Evolutionary conservation across 176 grass and related monocot genomes (phyloP).

Genomic region (Typha latifolia): DNA sequence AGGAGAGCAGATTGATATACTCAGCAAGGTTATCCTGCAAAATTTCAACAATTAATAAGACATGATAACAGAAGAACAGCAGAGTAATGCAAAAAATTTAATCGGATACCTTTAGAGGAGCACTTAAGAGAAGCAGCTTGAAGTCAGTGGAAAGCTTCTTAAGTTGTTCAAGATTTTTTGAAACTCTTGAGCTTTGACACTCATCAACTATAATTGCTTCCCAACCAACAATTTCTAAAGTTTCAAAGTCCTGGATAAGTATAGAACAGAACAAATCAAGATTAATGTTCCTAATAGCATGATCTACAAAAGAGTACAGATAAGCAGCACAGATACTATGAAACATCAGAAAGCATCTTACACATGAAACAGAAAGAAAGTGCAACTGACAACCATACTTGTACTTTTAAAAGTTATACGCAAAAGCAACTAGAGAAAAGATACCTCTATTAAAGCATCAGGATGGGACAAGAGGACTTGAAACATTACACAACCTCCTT

Average conservation of each 20-base stretch:
- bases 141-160: constrained; percentile 57
- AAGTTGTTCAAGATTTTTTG: constrained; percentile 58
- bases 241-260: constrained; percentile 51
- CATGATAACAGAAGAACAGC: constrained; percentile 7
- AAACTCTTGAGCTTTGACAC: constrained; percentile 62
- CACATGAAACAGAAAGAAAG: not conserved
- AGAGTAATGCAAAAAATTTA: constrained; percentile 7
- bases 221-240: constrained; percentile 46
- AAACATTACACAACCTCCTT: constrained; percentile 54
- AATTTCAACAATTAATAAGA: constrained; percentile 26
- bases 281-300: not conserved
- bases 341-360: constrained; percentile 1
- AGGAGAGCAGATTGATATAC: constrained; percentile 68
- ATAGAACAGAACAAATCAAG: constrained; percentile 9
- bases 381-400: not conserved
- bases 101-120: constrained; percentile 45
- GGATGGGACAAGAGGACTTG: constrained; percentile 80
- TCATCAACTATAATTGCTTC: constrained; percentile 69
- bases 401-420: not conserved
- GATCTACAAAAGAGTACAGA: not conserved
- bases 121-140: constrained; percentile 64
- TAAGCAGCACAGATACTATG: not conserved
- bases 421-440: constrained; percentile 14
- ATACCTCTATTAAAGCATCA: constrained; percentile 73
- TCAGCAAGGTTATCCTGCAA: constrained; percentile 75